Conservation (phyloP, 371 early-diverging fungal genomes). For the Mucor racemosus region DNA sequence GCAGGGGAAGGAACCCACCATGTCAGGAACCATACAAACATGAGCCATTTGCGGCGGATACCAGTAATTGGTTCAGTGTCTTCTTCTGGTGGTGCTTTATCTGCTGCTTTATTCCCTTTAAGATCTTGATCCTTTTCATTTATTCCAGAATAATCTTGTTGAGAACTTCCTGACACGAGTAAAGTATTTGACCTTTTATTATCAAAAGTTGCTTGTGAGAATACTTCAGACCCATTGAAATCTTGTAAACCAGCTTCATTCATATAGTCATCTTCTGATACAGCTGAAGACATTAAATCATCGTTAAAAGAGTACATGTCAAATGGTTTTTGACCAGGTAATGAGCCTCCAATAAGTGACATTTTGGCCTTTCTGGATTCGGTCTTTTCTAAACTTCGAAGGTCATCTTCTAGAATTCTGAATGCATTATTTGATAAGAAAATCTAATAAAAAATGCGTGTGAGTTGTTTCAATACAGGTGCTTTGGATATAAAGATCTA, state of each 20-base stretch:
- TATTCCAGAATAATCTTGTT: not conserved
- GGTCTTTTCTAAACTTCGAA: conserved; percentile 51
- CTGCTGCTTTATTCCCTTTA: not conserved
- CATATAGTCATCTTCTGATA: conserved; percentile 40
- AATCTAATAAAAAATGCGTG: conserved; percentile 33
- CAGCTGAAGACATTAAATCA: conserved; percentile 40
- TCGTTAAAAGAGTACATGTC: conserved; percentile 44
- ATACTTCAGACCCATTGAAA: conserved; percentile 25
- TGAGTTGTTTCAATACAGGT: not conserved
- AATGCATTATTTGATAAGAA: conserved; percentile 78
- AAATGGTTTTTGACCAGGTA: conserved; percentile 26
- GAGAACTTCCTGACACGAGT: conserved; percentile 1
- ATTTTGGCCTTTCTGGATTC: conserved; percentile 53
- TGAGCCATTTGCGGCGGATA: conserved; percentile 73
- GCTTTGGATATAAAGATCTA: not conserved
- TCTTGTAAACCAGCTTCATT: conserved; percentile 29
- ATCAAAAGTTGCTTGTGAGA: conserved; percentile 31
- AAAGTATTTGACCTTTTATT: conserved; percentile 15
- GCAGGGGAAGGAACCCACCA: conserved; percentile 80
- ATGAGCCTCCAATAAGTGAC: conserved; percentile 17
- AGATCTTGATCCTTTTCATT: not conserved
- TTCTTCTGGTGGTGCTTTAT: conserved; percentile 31
- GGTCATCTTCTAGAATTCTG: conserved; percentile 69
- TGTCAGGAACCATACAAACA: conserved; percentile 77
- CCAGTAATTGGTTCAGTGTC: conserved; percentile 33